A percentile compares a stretch with the other conserved stretches of the same genome.
Evolutionary conservation across 2,329 filamentous ascomycete genomes (phyloP).

Genomic region (Ophiostoma angusticollis): DNA sequence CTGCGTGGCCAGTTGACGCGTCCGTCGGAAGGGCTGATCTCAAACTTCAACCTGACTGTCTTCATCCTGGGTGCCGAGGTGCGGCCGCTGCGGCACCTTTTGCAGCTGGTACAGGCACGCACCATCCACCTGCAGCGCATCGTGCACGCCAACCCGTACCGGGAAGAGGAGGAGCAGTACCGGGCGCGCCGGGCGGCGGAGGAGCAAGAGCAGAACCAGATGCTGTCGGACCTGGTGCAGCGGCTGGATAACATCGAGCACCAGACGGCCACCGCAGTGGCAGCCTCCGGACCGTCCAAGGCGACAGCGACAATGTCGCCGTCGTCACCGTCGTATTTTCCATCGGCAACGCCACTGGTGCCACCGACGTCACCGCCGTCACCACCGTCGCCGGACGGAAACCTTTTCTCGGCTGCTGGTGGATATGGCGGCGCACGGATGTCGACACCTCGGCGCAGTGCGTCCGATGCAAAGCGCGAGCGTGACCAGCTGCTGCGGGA

Average conservation of each 20-base stretch:
- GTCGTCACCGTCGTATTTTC: slow-evolving; percentile 1
- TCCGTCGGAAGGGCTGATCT: slow-evolving; percentile 75
- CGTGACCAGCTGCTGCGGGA: slow-evolving; percentile 33
- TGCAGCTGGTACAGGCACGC: slow-evolving; percentile 65
- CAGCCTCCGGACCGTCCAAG: neutral
- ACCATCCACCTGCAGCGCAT: slow-evolving; percentile 72
- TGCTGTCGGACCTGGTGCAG: slow-evolving; percentile 43
- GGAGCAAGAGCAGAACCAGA: slow-evolving; percentile 22
- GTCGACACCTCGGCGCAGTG: slow-evolving; percentile 13
- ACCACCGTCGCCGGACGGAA: neutral
- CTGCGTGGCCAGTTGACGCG: slow-evolving; percentile 71
- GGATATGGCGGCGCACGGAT: neutral
- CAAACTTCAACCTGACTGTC: slow-evolving; percentile 84
- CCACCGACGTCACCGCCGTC: neutral
- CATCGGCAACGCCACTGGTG: no score
- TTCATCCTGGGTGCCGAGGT: slow-evolving; percentile 82
- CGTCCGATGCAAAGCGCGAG: slow-evolving; percentile 13
- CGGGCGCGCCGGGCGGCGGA: slow-evolving; percentile 12
- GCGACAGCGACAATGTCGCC: neutral
- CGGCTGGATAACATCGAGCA: slow-evolving; percentile 60
- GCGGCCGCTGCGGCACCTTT: slow-evolving; percentile 66
- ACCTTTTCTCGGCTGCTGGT: no score
- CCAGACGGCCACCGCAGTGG: slow-evolving; percentile 13
- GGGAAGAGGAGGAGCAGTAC: slow-evolving; percentile 11
- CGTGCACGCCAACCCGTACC: slow-evolving; percentile 42